These are phyloP conservation scores for Toxoplasma gondii DNA, from an alignment of 169 alveolate species.

Conservation along the genomic window DNA sequence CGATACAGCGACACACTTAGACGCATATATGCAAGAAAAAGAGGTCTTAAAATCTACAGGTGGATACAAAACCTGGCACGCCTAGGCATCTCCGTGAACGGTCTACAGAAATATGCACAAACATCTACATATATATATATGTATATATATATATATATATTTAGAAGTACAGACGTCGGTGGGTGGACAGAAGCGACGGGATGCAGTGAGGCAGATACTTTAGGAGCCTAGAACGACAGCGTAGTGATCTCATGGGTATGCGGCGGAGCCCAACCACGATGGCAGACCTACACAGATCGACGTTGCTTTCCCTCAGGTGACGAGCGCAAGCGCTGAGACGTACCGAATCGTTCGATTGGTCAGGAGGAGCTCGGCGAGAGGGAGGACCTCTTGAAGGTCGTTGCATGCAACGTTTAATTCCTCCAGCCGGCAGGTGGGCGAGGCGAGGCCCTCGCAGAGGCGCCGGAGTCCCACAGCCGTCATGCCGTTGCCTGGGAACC, in stretches of 20 bases:
- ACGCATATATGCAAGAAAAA: neutral
- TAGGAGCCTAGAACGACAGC: neutral
- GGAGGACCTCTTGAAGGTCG: constrained; percentile 16
- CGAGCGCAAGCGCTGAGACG: neutral
- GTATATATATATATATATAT: neutral
- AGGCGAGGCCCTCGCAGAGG: constrained; percentile 7
- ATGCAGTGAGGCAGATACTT: neutral
- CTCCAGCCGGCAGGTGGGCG: neutral
- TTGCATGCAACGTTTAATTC: constrained; percentile 29
- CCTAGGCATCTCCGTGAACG: too few species aligned
- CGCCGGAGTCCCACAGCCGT: constrained; percentile 29
- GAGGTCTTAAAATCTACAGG: neutral
- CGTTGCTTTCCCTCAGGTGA: too few species aligned
- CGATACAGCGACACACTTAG: neutral
- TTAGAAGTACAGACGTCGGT: neutral
- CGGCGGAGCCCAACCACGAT: too few species aligned
- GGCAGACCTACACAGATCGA: too few species aligned
- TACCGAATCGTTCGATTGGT: constrained; percentile 11
- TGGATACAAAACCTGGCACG: too few species aligned
- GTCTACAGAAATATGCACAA: too few species aligned
- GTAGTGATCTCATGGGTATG: too few species aligned
- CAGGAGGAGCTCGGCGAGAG: constrained; percentile 38
- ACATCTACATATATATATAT: neutral
- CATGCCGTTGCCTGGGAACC: constrained; percentile 26
- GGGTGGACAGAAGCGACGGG: neutral